Percentiles rank a stretch among this genome's conserved stretches.
phyloP scores from a whole-genome alignment of 768 basidiomycete genomes.

The Suillus occidentalis region DNA sequence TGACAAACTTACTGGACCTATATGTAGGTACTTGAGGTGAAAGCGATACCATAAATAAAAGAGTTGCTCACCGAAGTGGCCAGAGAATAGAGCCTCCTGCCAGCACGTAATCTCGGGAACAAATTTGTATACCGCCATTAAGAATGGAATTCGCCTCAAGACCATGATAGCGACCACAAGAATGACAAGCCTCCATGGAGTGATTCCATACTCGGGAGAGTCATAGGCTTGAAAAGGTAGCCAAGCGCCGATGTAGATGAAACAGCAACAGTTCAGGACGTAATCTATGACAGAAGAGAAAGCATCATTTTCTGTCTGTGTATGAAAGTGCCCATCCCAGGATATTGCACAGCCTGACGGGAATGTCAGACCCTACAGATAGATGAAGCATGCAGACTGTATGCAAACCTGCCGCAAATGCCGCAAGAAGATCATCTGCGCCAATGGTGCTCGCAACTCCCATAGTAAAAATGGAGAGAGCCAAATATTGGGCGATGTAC shows the following conservation, averaged over 20 bases:
- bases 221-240: slow-evolving; percentile 65
- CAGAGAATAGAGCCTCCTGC: slow-evolving; percentile 86
- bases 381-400: neutral
- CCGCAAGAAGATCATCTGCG: slow-evolving; percentile 85
- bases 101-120: slow-evolving; percentile 86
- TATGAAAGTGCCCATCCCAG: slow-evolving; percentile 85
- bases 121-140: slow-evolving; percentile 76
- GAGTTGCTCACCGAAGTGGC: slow-evolving; percentile 73
- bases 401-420: slow-evolving; percentile 73
- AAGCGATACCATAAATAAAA: neutral
- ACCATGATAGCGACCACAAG: slow-evolving; percentile 68
- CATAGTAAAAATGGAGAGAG: slow-evolving; percentile 68
- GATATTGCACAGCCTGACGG: slow-evolving; percentile 80
- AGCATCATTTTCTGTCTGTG: slow-evolving; percentile 75
- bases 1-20: slow-evolving; percentile 51
- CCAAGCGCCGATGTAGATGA: slow-evolving; percentile 89
- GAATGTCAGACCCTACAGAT: slow-evolving; percentile 6
- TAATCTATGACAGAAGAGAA: slow-evolving; percentile 92
- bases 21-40: slow-evolving; percentile 1
- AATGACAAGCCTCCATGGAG: slow-evolving; percentile 68
- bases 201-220: slow-evolving; percentile 55
- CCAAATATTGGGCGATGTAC: slow-evolving; percentile 82
- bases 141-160: slow-evolving; percentile 77
- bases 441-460: slow-evolving; percentile 80
- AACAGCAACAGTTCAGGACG: slow-evolving; percentile 77